Base-by-base conservation (phyloP, 1,284 basidiomycete genomes). In the Apiotrichum veenhuisii region DNA sequence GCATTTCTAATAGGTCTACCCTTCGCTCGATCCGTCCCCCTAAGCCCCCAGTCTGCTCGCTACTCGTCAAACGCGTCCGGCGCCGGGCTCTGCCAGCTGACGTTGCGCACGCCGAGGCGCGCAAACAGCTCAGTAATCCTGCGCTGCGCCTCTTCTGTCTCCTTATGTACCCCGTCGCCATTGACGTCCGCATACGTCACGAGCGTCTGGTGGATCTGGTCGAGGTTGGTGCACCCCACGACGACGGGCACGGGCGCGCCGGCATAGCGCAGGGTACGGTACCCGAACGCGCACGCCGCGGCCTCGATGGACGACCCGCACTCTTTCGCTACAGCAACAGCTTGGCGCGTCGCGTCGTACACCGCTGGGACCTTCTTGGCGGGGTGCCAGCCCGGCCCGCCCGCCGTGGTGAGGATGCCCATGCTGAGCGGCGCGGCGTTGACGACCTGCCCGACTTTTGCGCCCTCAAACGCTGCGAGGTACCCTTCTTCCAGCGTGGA, bases 361-460 rank as follows among this genome's bases (percentile, higher is more conserved):
- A 73, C 33, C 2, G 58, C 55, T 3, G 54, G 50, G 1, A 65
- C 51, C 9, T 54, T 37, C 38, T 62, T 55, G 3, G 89, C 90
- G 10, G 94, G 93, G 71, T 97, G 94, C 95, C 94, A 98, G 0
- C 73, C 52, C 0, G 90, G 89, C 2, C 84, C 82, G 0, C 78
- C 80, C 3, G 73, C 64, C 5, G 82, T 79, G 0, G 87, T 87
- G 40, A 98, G 81, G 1, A 97, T 82, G 0, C 90, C 91, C 94
- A 98, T 98, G 66, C 85, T 87, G 52, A 98, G 82, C 3, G 95
- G 95, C 0, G 91, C 92, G 5, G 93, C 95, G 34, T 87, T 84
- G 47, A 95, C 67, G 36, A 98, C 79, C 59, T 90, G 85, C 36
- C 75, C 74, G 17, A 93, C 82, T 50, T 82, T 77, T 0, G 89